Evolutionary conservation across 805 yeast species (phyloP), one percentile per base, ranked within the genome.

Genomic region (Candida loeiensis): DNA sequence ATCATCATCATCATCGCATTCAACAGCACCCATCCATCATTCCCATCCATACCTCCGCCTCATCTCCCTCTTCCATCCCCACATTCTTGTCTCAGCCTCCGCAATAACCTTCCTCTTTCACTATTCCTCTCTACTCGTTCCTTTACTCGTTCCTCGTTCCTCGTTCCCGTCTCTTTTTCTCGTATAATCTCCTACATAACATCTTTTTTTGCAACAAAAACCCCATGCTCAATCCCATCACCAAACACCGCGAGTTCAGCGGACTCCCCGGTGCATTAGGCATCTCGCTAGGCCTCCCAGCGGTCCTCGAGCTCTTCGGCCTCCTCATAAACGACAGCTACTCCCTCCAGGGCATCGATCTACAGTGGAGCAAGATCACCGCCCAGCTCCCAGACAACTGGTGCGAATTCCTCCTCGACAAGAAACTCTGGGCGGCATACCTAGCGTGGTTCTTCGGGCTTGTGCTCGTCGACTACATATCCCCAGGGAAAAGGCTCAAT

Each of bases 181-280:
- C 22, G 15, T 15, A 18, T 15, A 17, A 9, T 7, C n/a, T 25
- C 22, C 19, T 33, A 21, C 22, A 33, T 19, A 19, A 5, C 26
- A 32, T 11, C 22, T 15, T 14, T 21, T 21, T 33, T 20, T n/a
- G 13, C 18, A 26, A 16, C 24, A 24, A 26, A 4, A n/a, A 4
- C 25, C 14, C 17, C 24, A 36, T 29, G 49, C 50, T 82, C 47
- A 91, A 91, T 54, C 97, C 97, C 3, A 59, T 54, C 34, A 87
- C 97, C 1, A 67, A 61, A 3, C 76, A 80, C 34, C 66, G 69
- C 44, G 98, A 91, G 59, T 91, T 91, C 59, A 73, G 75, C 22
- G 99, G 99, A 0, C 61, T 74, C 4, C 59, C 75, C 1, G 99
- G 99, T 4, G 88, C 93, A 0, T 31, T 78, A 2, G 73, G 69